These are phyloP conservation scores for Vinca major DNA, from an alignment of 305 asterid genomes.

Conservation along the genomic window DNA sequence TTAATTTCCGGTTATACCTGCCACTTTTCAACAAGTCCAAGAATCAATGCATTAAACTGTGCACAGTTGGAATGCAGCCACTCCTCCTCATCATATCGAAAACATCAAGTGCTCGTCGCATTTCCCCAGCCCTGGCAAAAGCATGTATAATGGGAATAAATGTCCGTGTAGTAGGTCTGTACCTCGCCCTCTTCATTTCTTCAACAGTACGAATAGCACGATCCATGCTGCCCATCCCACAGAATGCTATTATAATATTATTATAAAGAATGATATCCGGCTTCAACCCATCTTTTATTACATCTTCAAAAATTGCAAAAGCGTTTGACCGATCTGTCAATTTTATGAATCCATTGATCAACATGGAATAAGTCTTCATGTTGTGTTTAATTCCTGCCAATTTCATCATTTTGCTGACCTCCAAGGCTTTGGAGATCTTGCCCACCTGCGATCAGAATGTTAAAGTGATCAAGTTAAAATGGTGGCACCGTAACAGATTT, in stretches of 20 bases:
- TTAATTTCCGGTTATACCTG: conserved; percentile 38
- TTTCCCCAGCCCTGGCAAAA: conserved; percentile 74
- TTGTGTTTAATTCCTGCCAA: conserved; percentile 66
- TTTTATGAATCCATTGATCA: conserved; percentile 76
- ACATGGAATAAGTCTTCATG: conserved; percentile 93
- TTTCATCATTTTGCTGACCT: conserved; percentile 72
- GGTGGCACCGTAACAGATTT: background rate
- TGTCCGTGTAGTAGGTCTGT: conserved; percentile 68
- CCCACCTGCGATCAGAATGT: conserved; percentile 40
- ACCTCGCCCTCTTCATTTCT: conserved; percentile 75
- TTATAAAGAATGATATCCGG: conserved; percentile 89
- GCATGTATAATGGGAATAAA: conserved; percentile 88
- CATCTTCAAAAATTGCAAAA: conserved; percentile 85
- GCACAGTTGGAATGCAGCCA: conserved; percentile 90
- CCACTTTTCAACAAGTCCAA: conserved; percentile 78
- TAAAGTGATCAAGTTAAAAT: conserved; percentile 1
- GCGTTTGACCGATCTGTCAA: conserved; percentile 93
- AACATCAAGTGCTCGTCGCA: conserved; percentile 56
- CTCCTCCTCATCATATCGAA: conserved; percentile 83
- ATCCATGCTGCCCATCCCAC: conserved; percentile 91
- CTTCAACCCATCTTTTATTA: conserved; percentile 64
- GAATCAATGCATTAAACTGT: conserved; percentile 70
- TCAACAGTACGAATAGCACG: conserved; percentile 83
- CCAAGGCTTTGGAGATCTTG: conserved; percentile 79
- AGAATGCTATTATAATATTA: conserved; percentile 73